Evolutionary conservation across 495 filamentous ascomycete species (phyloP), one percentile per base, ranked within the genome.

Genomic region (Trichoderma reesei): DNA sequence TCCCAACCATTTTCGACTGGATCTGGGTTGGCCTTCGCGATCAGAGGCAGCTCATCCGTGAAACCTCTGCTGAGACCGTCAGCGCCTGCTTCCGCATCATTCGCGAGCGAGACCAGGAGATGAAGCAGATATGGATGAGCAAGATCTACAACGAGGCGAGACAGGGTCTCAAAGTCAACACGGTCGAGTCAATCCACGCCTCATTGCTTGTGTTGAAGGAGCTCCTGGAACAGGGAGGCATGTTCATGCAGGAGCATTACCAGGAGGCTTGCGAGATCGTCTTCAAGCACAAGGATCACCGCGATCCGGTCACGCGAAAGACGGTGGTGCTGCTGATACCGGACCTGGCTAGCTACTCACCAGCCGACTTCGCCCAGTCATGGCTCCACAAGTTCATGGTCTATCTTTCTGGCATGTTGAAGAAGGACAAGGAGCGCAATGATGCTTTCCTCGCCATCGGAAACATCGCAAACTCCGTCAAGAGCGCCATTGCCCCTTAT

Each of bases 331-430:
- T 88, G 56, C 85, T 96, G 56, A 95, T 98, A 60, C 95, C 94
- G 2, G 88, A 91, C 62, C 79, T 99, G n/a, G 94, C 94, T 46
- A 89, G 85, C 65, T 99, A 99, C 68, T 87, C 91, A 5, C 94
- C 94, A 0, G 79, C 85, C 62, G 90, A 96, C 39, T 99, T 99
- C 71, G 85, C 85, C 39, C 80, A 82, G 60, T 83, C 79, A 11
- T 95, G 96, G 69, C 82, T 99, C 5, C 92, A 96, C 74, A 88
- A 90, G 69, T 97, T 95, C 78, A 99, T 99, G 95, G 82, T 96
- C 10, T 92, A 96, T 69, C 84, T 99, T 9, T 92, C 96, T 69
- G 85, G 85, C 38, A 92, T 97, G 77, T 84, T 99, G n/a, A 96
- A 96, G 77, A 91, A 92, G 72, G 90, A 95, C 60, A 92, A 91